phyloP scores from a whole-genome alignment of 2,329 filamentous ascomycete species.

The Fusarium verrucosum region DNA sequence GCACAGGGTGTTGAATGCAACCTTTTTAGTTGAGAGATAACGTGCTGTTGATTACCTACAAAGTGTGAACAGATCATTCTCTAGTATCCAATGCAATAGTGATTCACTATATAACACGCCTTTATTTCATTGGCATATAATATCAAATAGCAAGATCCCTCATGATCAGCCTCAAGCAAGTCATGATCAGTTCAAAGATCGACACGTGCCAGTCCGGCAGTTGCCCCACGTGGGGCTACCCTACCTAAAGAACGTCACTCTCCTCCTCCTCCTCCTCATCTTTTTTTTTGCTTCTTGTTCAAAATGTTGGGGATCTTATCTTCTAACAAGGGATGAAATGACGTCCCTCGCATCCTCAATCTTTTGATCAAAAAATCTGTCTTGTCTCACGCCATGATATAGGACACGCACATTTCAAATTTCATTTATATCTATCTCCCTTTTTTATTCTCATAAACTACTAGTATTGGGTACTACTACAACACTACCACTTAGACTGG shows the following conservation, averaged over 20 bases:
- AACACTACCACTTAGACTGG: too few relatives aligned
- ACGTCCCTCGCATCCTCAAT: conserved; percentile 14
- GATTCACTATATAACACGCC: not conserved
- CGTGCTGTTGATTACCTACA: not conserved
- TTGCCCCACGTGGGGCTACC: conserved; percentile 31
- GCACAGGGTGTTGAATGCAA: not conserved
- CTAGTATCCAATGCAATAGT: not conserved
- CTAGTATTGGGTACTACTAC: not conserved
- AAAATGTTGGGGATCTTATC: conserved; percentile 36
- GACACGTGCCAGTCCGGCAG: conserved; percentile 16
- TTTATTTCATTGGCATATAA: not conserved
- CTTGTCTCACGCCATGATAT: conserved; percentile 27
- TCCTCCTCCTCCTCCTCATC: conserved; percentile 24
- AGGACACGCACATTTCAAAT: conserved; percentile 8
- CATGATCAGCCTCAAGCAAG: conserved; percentile 22
- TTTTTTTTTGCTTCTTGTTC: conserved; percentile 34
- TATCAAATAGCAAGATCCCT: conserved; percentile 1
- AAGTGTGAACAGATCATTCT: not conserved
- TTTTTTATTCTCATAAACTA: not conserved
- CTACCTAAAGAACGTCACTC: conserved; percentile 23
- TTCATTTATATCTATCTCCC: not conserved
- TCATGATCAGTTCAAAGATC: conserved; percentile 10
- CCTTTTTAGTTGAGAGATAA: not conserved
- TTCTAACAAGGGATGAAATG: conserved; percentile 20
- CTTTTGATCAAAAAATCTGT: conserved; percentile 4